Evolutionary conservation across 768 basidiomycete species (phyloP).

Genomic region (Amanita subjunquillea): DNA sequence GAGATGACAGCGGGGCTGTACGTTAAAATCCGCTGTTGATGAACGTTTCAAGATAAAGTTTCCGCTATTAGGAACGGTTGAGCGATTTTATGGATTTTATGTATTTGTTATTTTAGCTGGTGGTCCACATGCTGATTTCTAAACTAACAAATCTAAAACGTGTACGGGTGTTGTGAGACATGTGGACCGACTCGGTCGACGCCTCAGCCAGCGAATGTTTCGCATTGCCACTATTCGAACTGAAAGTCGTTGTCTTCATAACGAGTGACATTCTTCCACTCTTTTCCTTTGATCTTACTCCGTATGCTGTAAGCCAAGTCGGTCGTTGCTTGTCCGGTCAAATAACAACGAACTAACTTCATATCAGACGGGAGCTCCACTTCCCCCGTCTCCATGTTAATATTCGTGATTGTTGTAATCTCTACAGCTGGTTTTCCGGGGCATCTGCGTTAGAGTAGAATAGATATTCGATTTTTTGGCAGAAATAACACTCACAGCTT

Average conservation of each 20-base stretch:
- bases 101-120: no score
- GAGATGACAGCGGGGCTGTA: not conserved
- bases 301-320: not conserved
- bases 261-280: conserved; percentile 1
- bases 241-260: not conserved
- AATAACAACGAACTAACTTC: conserved; percentile 22
- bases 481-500: conserved; percentile 38
- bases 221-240: not conserved
- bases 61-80: not conserved
- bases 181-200: no score
- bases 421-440: conserved; percentile 56
- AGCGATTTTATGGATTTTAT: no score
- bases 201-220: not conserved
- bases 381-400: conserved; percentile 37
- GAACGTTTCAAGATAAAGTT: not conserved
- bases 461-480: not conserved
- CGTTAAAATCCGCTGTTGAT: not conserved
- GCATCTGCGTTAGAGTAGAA: conserved; percentile 36
- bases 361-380: conserved; percentile 36
- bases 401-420: conserved; percentile 45
- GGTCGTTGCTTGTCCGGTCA: not conserved
- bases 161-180: no score
- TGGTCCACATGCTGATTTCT: no score
- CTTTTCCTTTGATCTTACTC: not conserved
- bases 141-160: no score